phyloP scores from a whole-genome alignment of 176 grass and related monocot species.

The Oryza glumipatula region DNA sequence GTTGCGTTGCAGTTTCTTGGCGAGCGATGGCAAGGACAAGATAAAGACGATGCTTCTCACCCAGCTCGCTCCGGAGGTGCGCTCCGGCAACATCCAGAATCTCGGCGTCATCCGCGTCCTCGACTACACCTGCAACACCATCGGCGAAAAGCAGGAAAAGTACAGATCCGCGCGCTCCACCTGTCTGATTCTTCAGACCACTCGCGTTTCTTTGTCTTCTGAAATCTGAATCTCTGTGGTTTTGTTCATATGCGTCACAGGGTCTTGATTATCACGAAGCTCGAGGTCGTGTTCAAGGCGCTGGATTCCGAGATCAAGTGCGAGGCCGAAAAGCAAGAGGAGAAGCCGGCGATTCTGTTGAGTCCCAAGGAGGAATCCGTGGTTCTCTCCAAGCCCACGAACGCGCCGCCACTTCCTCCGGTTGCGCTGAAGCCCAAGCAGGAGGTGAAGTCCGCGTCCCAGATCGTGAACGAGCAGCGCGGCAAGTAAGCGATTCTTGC shows the following conservation, averaged over 20 bases:
- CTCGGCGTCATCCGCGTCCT: constrained; percentile 78
- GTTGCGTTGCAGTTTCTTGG: constrained; percentile 63
- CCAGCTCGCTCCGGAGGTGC: constrained; percentile 62
- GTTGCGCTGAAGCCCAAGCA: constrained; percentile 71
- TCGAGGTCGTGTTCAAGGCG: constrained; percentile 58
- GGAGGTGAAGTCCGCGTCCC: constrained; percentile 65
- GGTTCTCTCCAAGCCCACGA: constrained; percentile 23
- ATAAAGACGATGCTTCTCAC: constrained; percentile 85
- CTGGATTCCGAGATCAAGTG: constrained; percentile 74
- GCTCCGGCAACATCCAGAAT: constrained; percentile 80
- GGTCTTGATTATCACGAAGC: constrained; percentile 83
- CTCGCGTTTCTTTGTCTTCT: neutral
- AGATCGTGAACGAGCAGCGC: constrained; percentile 84
- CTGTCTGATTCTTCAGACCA: neutral
- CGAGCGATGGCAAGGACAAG: constrained; percentile 81
- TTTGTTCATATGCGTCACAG: constrained; percentile 29
- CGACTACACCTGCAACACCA: constrained; percentile 76
- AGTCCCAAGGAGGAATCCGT: constrained; percentile 44
- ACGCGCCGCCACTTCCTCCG: neutral
- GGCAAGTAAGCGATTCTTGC: constrained; percentile 68
- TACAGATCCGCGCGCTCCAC: neutral
- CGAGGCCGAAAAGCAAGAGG: constrained; percentile 56
- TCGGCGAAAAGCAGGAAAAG: constrained; percentile 56
- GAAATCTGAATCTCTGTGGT: neutral
- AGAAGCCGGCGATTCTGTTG: constrained; percentile 12